Evolutionary conservation across 495 filamentous ascomycete species (phyloP), one percentile per base, ranked within the genome.

Genomic region (Bombardia bombarda): DNA sequence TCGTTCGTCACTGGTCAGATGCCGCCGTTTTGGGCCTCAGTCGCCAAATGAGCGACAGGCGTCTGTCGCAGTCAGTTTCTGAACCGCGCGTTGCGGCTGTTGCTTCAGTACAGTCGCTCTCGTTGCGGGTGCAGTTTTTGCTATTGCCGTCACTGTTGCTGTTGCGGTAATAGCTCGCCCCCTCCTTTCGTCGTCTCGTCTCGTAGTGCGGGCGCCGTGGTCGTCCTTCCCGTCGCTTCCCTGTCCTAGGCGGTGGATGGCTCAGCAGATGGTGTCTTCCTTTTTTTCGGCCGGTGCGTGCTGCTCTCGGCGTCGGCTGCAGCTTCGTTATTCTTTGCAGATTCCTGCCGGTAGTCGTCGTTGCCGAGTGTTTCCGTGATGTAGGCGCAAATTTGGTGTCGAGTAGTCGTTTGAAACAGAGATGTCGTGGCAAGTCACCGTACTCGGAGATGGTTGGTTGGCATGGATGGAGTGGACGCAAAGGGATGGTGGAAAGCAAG

Each of bases 381-480:
- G 39, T 18, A 40, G 32, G 35, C 44, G 37, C 22, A 43, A 38
- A 40, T 31, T 18, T 23, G 49, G 50, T 46, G 53, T 45, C 40
- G 49, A 47, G 54, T 51, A 47, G 51, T 43, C 45, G 49, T 48
- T 56, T 61, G 52, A 58, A 58, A 58, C 55, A 35, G 47, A 43
- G 32, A 33, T 34, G 52, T 56, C 42, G 51, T 56, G 58, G 55
- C 47, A 50, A 52, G 45, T 45, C 47, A 55, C 58, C 58, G 48
- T 44, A 54, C 55, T 54, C 52, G 47, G 55, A 55, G 46, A 42
- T 54, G 55, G 58, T 50, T 61, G 55, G 57, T 57, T 53, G 54
- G 57, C 47, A 13, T 28, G 26, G 26, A 28, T 10, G 26, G n/a
- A n/a, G 26, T 7, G 26, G 26, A 45, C 42, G 48, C 47, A 52